phyloP scores from a whole-genome alignment of 345 rosid species.

The Melastoma malabathricum region DNA sequence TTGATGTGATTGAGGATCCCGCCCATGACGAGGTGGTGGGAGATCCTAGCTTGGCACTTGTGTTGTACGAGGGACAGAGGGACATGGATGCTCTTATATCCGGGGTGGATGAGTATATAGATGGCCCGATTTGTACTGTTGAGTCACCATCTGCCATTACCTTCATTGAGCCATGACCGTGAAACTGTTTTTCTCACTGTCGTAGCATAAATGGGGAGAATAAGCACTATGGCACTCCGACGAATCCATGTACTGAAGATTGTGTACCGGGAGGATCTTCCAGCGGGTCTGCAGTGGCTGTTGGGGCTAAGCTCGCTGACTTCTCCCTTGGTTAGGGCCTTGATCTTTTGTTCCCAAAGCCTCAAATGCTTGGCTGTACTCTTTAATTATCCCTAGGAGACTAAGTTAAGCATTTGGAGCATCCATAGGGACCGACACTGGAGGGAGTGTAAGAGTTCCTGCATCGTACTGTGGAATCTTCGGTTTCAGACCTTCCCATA shows the following conservation, averaged over 20 bases:
- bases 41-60: too few relatives aligned
- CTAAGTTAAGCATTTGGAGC: conserved; percentile 3
- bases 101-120: too few relatives aligned
- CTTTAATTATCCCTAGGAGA: neutral
- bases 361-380: neutral
- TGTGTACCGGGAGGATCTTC: conserved; percentile 92
- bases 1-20: too few relatives aligned
- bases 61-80: too few relatives aligned
- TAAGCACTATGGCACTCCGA: conserved; percentile 75
- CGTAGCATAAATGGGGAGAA: conserved; percentile 78
- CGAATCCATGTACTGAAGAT: conserved; percentile 61
- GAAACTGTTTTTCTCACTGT: neutral
- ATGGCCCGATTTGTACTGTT: too few relatives aligned
- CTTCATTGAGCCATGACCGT: neutral
- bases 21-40: too few relatives aligned
- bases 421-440: conserved; percentile 73
- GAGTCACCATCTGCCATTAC: too few relatives aligned
- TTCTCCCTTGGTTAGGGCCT: conserved; percentile 64
- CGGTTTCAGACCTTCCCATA: conserved; percentile 70
- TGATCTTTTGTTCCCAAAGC: neutral
- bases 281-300: conserved; percentile 97
- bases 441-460: conserved; percentile 84
- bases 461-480: conserved; percentile 71
- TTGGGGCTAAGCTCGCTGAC: conserved; percentile 68
- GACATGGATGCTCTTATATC: too few relatives aligned